Conservation (phyloP, 495 filamentous ascomycete genomes). For the Tuber indicum region DNA sequence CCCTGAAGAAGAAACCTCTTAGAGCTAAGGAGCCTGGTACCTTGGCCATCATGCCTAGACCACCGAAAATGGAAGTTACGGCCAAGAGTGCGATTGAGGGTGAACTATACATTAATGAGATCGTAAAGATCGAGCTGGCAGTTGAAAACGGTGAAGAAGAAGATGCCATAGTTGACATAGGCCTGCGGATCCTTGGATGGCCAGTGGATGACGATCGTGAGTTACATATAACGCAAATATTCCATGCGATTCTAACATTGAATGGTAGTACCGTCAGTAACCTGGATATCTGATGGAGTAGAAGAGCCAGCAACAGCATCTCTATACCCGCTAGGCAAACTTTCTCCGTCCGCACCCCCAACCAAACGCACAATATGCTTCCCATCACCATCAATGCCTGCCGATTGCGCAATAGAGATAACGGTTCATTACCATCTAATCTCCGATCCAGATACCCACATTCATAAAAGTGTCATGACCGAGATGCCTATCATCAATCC, state of each 20-base stretch:
- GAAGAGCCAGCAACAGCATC: conserved; percentile 19
- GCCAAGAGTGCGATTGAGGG: conserved; percentile 55
- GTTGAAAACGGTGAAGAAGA: conserved; percentile 80
- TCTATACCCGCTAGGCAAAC: conserved; percentile 48
- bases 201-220: conserved; percentile 26
- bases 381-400: conserved; percentile 49
- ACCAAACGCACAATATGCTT: conserved; percentile 50
- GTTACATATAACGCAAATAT: conserved; percentile 10
- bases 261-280: conserved; percentile 22
- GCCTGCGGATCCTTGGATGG: conserved; percentile 59
- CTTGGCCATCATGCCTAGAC: conserved; percentile 73
- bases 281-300: conserved; percentile 25
- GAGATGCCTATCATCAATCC: conserved; percentile 68
- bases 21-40: conserved; percentile 48
- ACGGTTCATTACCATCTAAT: conserved; percentile 68
- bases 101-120: conserved; percentile 74
- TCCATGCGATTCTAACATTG: conserved; percentile 2
- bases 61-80: conserved; percentile 78
- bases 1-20: conserved; percentile 46
- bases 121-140: conserved; percentile 58
- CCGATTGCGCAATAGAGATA: conserved; percentile 63
- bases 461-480: conserved; percentile 61
- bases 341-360: conserved; percentile 42
- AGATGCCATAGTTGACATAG: conserved; percentile 61
- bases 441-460: conserved; percentile 75